Conservation (phyloP, 192 early-diverging fungal species). For the Tieghemiomyces parasiticus region DNA sequence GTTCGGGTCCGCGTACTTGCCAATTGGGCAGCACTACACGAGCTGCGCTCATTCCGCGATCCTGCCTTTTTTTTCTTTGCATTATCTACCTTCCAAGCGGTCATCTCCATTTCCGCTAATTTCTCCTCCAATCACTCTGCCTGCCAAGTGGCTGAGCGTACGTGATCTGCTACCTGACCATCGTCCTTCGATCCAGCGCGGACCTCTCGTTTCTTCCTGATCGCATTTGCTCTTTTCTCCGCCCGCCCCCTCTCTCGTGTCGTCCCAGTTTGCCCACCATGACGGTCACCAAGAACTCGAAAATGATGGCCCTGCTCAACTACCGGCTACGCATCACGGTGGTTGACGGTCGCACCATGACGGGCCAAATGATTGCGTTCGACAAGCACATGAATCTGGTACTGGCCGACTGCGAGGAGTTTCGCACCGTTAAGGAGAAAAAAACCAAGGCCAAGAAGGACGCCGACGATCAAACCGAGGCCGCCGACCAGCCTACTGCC, state of each 20-base stretch:
- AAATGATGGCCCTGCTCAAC: slow-evolving; percentile 90
- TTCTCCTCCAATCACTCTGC: too few species aligned
- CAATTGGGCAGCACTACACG: too few species aligned
- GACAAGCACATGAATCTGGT: slow-evolving; percentile 99
- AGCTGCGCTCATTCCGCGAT: too few species aligned
- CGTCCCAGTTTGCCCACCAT: slow-evolving; percentile 11
- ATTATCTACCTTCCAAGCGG: too few species aligned
- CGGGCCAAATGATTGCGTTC: slow-evolving; percentile 98
- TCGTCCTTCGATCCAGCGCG: too few species aligned
- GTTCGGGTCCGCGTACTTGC: too few species aligned
- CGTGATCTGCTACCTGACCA: too few species aligned
- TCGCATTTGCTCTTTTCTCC: not conserved
- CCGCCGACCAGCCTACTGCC: slow-evolving; percentile 21
- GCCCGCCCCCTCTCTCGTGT: not conserved
- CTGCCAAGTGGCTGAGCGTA: too few species aligned
- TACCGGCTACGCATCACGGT: slow-evolving; percentile 86
- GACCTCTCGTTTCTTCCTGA: too few species aligned
- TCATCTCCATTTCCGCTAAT: too few species aligned
- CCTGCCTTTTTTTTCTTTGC: too few species aligned
- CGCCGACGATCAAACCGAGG: slow-evolving; percentile 21
- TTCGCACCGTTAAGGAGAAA: slow-evolving; percentile 79
- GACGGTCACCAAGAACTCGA: slow-evolving; percentile 61
- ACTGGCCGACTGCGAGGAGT: slow-evolving; percentile 93
- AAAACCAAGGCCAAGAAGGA: not conserved
- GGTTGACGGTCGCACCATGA: slow-evolving; percentile 76